Evolutionary conservation across 495 filamentous ascomycete species (phyloP).

Genomic region (Penicillium robsamsonii): DNA sequence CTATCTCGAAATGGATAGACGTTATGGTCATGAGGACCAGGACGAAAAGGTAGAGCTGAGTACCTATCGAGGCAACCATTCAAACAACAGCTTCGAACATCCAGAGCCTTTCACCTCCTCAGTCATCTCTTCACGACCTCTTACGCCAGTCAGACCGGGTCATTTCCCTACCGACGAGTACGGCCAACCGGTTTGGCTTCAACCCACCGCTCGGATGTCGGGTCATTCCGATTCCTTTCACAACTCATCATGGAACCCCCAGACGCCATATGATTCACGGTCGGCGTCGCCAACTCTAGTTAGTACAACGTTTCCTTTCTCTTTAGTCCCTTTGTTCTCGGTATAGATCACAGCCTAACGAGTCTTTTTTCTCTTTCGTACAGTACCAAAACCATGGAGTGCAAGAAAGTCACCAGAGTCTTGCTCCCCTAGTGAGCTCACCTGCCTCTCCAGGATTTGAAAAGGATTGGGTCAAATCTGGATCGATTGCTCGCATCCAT

Average conservation of each 20-base stretch:
- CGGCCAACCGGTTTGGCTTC: constrained; percentile 19
- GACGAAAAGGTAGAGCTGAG: constrained; percentile 33
- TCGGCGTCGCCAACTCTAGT: constrained; percentile 34
- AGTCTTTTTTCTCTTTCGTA: neutral
- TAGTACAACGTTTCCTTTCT: neutral
- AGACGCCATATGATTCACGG: constrained; percentile 24
- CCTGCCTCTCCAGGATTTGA: constrained; percentile 25
- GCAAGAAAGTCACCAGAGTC: constrained; percentile 26
- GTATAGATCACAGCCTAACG: neutral
- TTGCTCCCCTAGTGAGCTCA: constrained; percentile 26
- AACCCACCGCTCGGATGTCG: constrained; percentile 21
- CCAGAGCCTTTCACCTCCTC: constrained; percentile 14
- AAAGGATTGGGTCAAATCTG: constrained; percentile 38
- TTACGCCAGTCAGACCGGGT: constrained; percentile 28
- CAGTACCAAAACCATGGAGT: constrained; percentile 28
- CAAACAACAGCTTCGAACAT: constrained; percentile 19
- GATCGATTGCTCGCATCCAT: constrained; percentile 35
- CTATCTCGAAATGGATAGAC: constrained; percentile 10
- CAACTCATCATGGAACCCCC: constrained; percentile 14
- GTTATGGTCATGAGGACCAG: constrained; percentile 16
- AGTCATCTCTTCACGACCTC: constrained; percentile 14
- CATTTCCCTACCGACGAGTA: constrained; percentile 23
- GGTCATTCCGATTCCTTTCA: constrained; percentile 20
- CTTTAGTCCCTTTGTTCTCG: neutral
- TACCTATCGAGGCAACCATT: constrained; percentile 14